Percentiles rank a stretch among this genome's conserved stretches.
Conservation (phyloP, 495 filamentous ascomycete species). For the Glonium stellatum region DNA sequence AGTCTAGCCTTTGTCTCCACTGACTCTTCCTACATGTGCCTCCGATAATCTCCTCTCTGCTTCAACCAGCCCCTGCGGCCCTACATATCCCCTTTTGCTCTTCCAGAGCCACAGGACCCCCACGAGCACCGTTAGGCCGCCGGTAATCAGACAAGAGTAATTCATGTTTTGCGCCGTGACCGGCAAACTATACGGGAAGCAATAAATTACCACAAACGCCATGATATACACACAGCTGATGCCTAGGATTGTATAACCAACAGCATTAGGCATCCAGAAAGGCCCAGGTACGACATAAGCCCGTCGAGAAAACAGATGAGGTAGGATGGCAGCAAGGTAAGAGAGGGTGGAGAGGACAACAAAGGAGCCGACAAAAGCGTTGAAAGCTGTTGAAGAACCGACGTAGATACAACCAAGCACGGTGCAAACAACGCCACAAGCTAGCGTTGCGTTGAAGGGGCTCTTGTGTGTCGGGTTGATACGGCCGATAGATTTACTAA, state of each 20-base stretch:
- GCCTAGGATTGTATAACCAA: slow-evolving; percentile 55
- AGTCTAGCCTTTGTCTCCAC: background rate
- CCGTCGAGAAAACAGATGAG: slow-evolving; percentile 60
- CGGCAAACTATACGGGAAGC: slow-evolving; percentile 48
- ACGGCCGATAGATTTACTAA: slow-evolving; percentile 40
- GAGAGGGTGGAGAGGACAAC: slow-evolving; percentile 66
- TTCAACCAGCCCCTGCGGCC: slow-evolving; percentile 18
- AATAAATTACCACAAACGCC: slow-evolving; percentile 66
- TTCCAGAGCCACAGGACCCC: slow-evolving; percentile 25
- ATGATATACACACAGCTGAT: slow-evolving; percentile 57
- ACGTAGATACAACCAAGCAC: slow-evolving; percentile 69
- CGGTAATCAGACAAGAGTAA: slow-evolving; percentile 28
- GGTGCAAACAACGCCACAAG: slow-evolving; percentile 54
- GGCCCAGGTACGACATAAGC: slow-evolving; percentile 57
- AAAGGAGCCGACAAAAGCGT: slow-evolving; percentile 66
- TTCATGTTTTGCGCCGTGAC: slow-evolving; percentile 32
- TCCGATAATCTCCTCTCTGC: background rate
- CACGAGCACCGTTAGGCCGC: slow-evolving; percentile 29
- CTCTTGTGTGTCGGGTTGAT: slow-evolving; percentile 51
- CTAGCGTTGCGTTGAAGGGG: slow-evolving; percentile 63
- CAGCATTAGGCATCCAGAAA: slow-evolving; percentile 58
- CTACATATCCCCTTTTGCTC: slow-evolving; percentile 27
- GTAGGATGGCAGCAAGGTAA: slow-evolving; percentile 69
- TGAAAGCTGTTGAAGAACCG: slow-evolving; percentile 66
- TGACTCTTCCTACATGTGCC: background rate